phyloP scores from a whole-genome alignment of 2,329 filamentous ascomycete genomes.

The Fonsecaea monophora region DNA sequence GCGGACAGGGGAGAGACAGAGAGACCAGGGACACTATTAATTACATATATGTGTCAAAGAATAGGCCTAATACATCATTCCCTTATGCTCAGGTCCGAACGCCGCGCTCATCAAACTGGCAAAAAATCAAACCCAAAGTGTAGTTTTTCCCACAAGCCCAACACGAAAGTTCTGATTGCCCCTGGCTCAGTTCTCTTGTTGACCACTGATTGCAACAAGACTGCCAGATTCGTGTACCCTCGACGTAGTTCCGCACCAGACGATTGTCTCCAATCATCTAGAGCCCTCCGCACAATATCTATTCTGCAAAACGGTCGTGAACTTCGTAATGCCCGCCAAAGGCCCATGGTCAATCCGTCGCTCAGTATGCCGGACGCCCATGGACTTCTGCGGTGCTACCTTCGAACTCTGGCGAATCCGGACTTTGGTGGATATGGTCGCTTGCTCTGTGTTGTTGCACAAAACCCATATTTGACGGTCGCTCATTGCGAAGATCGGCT shows the following conservation, averaged over 20 bases:
- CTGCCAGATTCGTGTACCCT: background rate
- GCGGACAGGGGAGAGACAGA: too few relatives aligned
- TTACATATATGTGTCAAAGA: background rate
- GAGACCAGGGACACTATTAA: background rate
- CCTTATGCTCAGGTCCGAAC: background rate
- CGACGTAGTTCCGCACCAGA: background rate
- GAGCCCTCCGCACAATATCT: constrained; percentile 9
- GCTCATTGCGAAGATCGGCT: constrained; percentile 47
- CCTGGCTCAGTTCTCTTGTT: background rate
- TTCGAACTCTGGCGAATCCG: constrained; percentile 41
- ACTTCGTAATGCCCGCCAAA: constrained; percentile 12
- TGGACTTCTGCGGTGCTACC: constrained; percentile 37
- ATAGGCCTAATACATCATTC: background rate
- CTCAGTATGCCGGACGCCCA: constrained; percentile 24
- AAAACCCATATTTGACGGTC: constrained; percentile 59
- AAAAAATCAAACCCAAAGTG: background rate
- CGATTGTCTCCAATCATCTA: background rate
- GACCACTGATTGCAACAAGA: background rate
- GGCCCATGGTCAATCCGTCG: background rate
- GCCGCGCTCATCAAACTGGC: constrained; percentile 3
- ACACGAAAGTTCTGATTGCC: background rate
- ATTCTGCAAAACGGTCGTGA: constrained; percentile 16
- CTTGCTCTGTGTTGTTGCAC: constrained; percentile 57
- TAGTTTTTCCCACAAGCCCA: background rate
- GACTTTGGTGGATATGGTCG: constrained; percentile 56